phyloP scores from a whole-genome alignment of 345 rosid genomes.

The Limnanthes douglasii region DNA sequence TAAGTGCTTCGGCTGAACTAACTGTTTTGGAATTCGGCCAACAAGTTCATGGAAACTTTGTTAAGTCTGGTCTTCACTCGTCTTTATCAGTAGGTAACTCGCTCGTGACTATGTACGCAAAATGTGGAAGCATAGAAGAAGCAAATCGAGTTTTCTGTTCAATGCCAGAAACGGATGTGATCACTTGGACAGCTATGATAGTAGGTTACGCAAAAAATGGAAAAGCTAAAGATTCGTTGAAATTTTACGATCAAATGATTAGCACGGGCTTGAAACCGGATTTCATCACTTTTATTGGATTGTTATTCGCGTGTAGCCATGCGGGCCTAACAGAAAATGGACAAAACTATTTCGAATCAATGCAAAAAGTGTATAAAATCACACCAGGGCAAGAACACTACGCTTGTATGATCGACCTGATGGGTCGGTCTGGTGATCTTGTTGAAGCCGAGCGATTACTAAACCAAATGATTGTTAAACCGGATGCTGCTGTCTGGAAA shows the following conservation, averaged over 20 bases:
- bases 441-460: slow-evolving; percentile 44
- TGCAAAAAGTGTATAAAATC: slow-evolving; percentile 46
- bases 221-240: slow-evolving; percentile 51
- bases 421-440: slow-evolving; percentile 72
- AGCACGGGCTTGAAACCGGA: slow-evolving; percentile 51
- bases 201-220: slow-evolving; percentile 87
- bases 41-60: slow-evolving; percentile 52
- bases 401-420: slow-evolving; percentile 88
- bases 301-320: slow-evolving; percentile 91
- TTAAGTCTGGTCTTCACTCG: slow-evolving; percentile 42
- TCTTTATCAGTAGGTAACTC: slow-evolving; percentile 62
- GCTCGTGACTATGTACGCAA: slow-evolving; percentile 72
- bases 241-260: slow-evolving; percentile 48
- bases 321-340: slow-evolving; percentile 53
- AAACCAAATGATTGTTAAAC: slow-evolving; percentile 48
- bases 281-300: slow-evolving; percentile 63
- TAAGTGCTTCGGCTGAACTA: slow-evolving; percentile 67
- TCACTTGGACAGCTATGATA: slow-evolving; percentile 82
- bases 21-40: slow-evolving; percentile 63
- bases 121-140: slow-evolving; percentile 59
- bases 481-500: slow-evolving; percentile 85
- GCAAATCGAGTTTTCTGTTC: slow-evolving; percentile 42
- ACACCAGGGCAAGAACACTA: slow-evolving; percentile 74
- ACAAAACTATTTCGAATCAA: slow-evolving; percentile 40
- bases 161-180: slow-evolving; percentile 42